These are phyloP conservation scores for Fusarium duplospermum DNA, from an alignment of 2,329 filamentous ascomycete species.

Conservation along the genomic window DNA sequence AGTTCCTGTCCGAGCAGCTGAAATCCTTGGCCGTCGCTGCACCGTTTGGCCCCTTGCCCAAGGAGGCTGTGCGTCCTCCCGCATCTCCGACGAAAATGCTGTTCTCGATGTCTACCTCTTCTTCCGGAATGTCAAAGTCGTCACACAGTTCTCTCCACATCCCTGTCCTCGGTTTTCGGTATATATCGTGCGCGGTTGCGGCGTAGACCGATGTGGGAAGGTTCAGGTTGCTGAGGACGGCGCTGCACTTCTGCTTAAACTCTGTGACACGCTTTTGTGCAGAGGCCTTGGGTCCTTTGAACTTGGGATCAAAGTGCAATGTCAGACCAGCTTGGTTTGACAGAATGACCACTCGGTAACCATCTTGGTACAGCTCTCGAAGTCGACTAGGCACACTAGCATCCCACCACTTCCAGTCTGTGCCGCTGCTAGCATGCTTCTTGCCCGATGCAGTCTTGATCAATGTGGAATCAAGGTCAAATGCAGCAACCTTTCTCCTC, in stretches of 20 bases:
- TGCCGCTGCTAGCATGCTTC: slow-evolving; percentile 75
- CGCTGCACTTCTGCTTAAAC: slow-evolving; percentile 85
- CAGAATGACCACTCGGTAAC: slow-evolving; percentile 80
- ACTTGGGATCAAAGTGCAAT: slow-evolving; percentile 78
- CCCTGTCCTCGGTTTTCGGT: slow-evolving; percentile 85
- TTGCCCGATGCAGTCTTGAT: slow-evolving; percentile 85
- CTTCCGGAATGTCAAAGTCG: slow-evolving; percentile 68
- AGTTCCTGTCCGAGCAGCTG: slow-evolving; percentile 77
- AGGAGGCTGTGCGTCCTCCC: slow-evolving; percentile 65
- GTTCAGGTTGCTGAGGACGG: slow-evolving; percentile 77
- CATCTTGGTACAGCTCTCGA: slow-evolving; percentile 74
- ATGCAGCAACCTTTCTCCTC: slow-evolving; percentile 74
- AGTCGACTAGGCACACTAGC: slow-evolving; percentile 74
- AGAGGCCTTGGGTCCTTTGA: slow-evolving; percentile 67
- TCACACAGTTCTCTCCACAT: slow-evolving; percentile 81
- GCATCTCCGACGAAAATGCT: slow-evolving; percentile 95
- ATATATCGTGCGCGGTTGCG: slow-evolving; percentile 84
- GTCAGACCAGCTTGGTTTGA: slow-evolving; percentile 91
- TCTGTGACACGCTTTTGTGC: slow-evolving; percentile 73
- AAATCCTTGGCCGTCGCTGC: slow-evolving; percentile 64
- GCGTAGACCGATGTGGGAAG: slow-evolving; percentile 86
- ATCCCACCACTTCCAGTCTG: slow-evolving; percentile 98
- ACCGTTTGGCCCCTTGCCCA: slow-evolving; percentile 37
- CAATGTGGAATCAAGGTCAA: slow-evolving; percentile 88
- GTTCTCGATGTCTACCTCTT: slow-evolving; percentile 72